Conservation (phyloP, 441 rosid genomes). For the Adansonia grandidieri region DNA sequence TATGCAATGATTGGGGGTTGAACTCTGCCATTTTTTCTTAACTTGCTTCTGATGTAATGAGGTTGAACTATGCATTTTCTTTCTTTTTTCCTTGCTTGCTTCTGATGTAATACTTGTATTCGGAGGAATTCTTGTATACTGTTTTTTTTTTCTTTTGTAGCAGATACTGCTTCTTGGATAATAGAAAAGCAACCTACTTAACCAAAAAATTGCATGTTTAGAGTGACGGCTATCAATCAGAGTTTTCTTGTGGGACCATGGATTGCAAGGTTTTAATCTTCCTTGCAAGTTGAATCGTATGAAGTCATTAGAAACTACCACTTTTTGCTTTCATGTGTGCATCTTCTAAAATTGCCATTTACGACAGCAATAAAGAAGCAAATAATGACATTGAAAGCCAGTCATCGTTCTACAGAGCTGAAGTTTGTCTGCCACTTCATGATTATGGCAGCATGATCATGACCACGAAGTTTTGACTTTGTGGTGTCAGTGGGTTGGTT, state of each 20-base stretch:
- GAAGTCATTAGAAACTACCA: conserved; percentile 5
- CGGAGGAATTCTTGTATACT: too few species aligned
- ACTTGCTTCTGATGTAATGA: too few species aligned
- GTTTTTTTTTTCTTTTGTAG: too few species aligned
- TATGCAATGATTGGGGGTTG: too few species aligned
- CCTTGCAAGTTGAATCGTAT: conserved; percentile 18
- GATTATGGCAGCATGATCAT: conserved; percentile 11
- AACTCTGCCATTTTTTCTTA: too few species aligned
- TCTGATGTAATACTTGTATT: too few species aligned
- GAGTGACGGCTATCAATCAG: conserved; percentile 3
- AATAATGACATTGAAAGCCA: conserved; percentile 18
- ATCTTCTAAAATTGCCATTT: conserved; percentile 13
- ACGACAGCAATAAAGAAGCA: conserved; percentile 4
- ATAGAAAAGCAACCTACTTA: too few species aligned
- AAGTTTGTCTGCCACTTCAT: conserved; percentile 1
- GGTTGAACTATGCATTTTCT: too few species aligned
- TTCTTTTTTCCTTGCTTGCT: too few species aligned
- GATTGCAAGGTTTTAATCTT: neutral
- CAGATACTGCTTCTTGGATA: too few species aligned
- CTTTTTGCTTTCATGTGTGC: neutral
- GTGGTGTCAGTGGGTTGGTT: conserved; percentile 26
- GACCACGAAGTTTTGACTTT: conserved; percentile 22
- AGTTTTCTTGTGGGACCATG: conserved; percentile 25
- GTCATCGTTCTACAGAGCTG: conserved; percentile 4
- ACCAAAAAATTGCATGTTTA: neutral